Evolutionary conservation across 2,329 filamentous ascomycete species (phyloP), one percentile per base, ranked within the genome.

Genomic region (Fusarium austroafricanum): DNA sequence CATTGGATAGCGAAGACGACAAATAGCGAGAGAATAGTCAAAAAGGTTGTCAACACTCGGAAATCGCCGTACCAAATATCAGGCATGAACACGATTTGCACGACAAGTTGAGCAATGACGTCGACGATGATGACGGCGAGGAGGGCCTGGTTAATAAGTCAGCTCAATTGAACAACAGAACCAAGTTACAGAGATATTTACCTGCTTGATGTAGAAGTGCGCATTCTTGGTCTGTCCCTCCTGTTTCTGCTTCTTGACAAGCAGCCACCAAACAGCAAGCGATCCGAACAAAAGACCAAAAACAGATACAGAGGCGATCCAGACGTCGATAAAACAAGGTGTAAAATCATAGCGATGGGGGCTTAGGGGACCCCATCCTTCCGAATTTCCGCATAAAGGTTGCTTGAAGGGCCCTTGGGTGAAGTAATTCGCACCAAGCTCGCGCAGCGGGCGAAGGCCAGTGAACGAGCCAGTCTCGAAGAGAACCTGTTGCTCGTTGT

Each of bases 331-430:
- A 77, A 99, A 99, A 83, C 96, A 99, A 39, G 96, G 95, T 17
- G 96, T 98, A 75, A 99, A 94, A 81, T 99, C 96, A 80, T 93
- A 97, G 78, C 95, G 87, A 71, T 89, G 85, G 35, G 90, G 89
- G 80, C 94, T 97, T 77, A 99, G 77, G 21, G 96, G 96, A 2
- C 96, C 96, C 96, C 96, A 99, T 75, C 96, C 96, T 80, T 98
- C 95, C 55, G 85, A 83, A 80, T 97, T 96, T 78, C 91, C 89
- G 81, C 95, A 98, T 79, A 97, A 83, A 59, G 92, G 89, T 77
- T 96, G 92, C 69, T 81, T 81, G 75, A 83, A 82, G 29, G 78
- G 64, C 29, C 80, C 79, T n/a, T 84, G 80, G 62, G 79, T 84
- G 64, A 93, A 85, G 79, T 92, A 93, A 65, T 84, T 81, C 59